These are phyloP conservation scores for Fusarium acutatum DNA, from an alignment of 2,329 filamentous ascomycete genomes.

Conservation along the genomic window DNA sequence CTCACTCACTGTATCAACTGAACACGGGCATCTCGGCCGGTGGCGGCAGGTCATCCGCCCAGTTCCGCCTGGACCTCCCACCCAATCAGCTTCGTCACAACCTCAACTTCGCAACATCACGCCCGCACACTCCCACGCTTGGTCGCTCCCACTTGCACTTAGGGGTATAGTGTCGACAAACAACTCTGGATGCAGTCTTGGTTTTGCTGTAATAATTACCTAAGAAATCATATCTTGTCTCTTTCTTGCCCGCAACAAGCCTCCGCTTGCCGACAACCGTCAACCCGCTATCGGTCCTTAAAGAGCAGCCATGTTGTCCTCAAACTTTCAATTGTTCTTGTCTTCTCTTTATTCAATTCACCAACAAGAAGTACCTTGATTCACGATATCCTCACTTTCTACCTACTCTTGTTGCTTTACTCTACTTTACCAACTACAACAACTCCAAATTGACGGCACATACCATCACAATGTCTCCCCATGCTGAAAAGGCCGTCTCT, in stretches of 20 bases:
- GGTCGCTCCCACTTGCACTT: slow-evolving; percentile 63
- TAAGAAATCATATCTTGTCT: slow-evolving; percentile 23
- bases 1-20: background rate
- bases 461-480: slow-evolving; percentile 61
- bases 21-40: slow-evolving; percentile 9
- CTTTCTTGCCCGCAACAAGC: slow-evolving; percentile 19
- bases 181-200: slow-evolving; percentile 19
- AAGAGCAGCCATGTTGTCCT: slow-evolving; percentile 30
- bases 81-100: slow-evolving; percentile 3
- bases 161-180: slow-evolving; percentile 59
- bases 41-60: slow-evolving; percentile 29
- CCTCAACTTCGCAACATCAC: slow-evolving; percentile 22
- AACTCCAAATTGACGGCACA: background rate
- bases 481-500: slow-evolving; percentile 57
- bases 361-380: background rate
- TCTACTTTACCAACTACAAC: background rate
- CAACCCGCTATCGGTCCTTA: slow-evolving; percentile 28
- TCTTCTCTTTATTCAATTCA: slow-evolving; percentile 4
- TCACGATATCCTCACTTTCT: background rate
- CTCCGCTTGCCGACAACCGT: slow-evolving; percentile 15
- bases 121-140: slow-evolving; percentile 33
- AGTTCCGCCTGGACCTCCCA: slow-evolving; percentile 5
- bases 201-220: slow-evolving; percentile 42
- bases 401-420: background rate
- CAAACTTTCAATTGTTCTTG: background rate